A percentile compares a stretch with the other conserved stretches of the same genome.
phyloP scores from a whole-genome alignment of 2,329 filamentous ascomycete species.

The Aspergillus pseudotamarii region DNA sequence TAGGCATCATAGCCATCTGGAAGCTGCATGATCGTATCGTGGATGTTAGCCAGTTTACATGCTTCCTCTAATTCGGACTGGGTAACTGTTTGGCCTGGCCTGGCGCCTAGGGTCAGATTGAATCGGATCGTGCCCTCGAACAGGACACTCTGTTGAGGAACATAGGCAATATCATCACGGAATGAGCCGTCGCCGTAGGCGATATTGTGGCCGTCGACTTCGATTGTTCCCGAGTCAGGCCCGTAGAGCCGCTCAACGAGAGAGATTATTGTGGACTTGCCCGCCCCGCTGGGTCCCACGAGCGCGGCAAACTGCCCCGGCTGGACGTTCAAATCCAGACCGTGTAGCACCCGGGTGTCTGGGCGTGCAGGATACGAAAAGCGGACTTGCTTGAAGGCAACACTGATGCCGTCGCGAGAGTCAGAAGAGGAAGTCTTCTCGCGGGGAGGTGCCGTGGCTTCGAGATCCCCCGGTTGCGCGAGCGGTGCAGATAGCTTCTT shows the following conservation, averaged over 20 bases:
- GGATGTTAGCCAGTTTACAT: slow-evolving; percentile 70
- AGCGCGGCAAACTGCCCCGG: slow-evolving; percentile 49
- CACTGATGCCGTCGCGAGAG: background rate
- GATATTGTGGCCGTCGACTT: slow-evolving; percentile 56
- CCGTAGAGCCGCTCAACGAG: slow-evolving; percentile 59
- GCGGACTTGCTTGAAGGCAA: slow-evolving; percentile 16
- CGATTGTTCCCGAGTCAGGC: slow-evolving; percentile 52
- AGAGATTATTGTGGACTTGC: slow-evolving; percentile 68
- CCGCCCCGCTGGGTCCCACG: slow-evolving; percentile 70
- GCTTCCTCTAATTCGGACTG: slow-evolving; percentile 67
- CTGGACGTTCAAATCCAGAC: slow-evolving; percentile 57
- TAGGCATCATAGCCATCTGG: slow-evolving; percentile 67
- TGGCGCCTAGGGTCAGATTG: slow-evolving; percentile 49
- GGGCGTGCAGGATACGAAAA: slow-evolving; percentile 70
- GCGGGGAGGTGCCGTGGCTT: background rate
- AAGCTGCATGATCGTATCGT: slow-evolving; percentile 67
- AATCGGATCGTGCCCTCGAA: slow-evolving; percentile 54
- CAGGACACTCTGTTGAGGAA: slow-evolving; percentile 52
- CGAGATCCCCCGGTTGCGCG: background rate
- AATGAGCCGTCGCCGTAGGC: slow-evolving; percentile 42
- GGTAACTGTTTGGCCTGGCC: slow-evolving; percentile 57
- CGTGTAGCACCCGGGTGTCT: slow-evolving; percentile 59
- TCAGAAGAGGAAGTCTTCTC: background rate
- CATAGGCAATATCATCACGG: slow-evolving; percentile 49
- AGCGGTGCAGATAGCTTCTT: slow-evolving; percentile 18